These are phyloP conservation scores for Cytospora piceae DNA, from an alignment of 2,329 filamentous ascomycete genomes.

Conservation along the genomic window DNA sequence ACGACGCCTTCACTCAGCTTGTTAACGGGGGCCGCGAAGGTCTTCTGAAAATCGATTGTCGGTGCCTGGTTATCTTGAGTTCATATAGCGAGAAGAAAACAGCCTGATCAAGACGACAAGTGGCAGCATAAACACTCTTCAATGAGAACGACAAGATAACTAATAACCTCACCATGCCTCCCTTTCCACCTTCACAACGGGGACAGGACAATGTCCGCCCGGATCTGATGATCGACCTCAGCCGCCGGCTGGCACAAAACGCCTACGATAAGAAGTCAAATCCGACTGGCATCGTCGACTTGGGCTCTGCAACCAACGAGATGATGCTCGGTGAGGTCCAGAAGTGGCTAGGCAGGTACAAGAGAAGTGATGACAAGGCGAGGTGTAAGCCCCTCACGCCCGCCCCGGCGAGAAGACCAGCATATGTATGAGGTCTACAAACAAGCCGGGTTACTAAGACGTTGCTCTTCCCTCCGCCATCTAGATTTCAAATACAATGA, in stretches of 20 bases:
- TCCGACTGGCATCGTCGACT: conserved; percentile 24
- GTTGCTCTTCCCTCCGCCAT: background rate
- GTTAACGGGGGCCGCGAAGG: too few species aligned
- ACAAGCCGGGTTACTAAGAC: conserved; percentile 6
- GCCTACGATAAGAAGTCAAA: conserved; percentile 24
- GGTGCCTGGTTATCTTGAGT: too few species aligned
- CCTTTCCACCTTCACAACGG: conserved; percentile 24
- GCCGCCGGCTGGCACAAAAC: conserved; percentile 20
- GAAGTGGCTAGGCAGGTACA: conserved; percentile 16
- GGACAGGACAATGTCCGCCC: conserved; percentile 26
- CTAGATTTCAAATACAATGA: conserved; percentile 28
- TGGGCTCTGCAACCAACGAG: conserved; percentile 25
- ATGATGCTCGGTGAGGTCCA: conserved; percentile 26
- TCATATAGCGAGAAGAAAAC: too few species aligned
- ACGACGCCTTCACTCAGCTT: background rate
- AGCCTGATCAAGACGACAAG: too few species aligned
- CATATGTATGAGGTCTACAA: background rate
- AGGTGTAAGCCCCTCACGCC: conserved; percentile 15
- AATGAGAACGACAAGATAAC: too few species aligned
- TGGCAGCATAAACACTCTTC: too few species aligned
- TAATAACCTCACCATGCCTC: conserved; percentile 23
- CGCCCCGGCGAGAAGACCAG: background rate
- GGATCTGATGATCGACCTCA: conserved; percentile 28
- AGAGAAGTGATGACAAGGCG: conserved; percentile 17
- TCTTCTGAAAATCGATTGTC: too few species aligned